Evolutionary conservation across 345 rosid genomes (phyloP).

Genomic region (Sonneratia caseolaris): DNA sequence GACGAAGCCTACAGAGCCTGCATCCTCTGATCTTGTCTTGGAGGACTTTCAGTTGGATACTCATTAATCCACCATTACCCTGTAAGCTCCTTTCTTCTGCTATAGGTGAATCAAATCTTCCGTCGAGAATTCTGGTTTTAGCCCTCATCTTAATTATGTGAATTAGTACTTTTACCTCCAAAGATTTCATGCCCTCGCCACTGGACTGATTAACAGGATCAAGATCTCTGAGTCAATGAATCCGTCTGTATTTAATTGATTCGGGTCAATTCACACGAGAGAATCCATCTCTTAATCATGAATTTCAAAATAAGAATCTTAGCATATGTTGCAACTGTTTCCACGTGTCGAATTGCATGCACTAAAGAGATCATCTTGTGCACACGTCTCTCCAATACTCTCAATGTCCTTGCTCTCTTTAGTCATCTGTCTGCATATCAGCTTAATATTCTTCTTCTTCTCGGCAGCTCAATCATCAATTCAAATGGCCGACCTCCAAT

Average conservation of each 20-base stretch:
- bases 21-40: background rate
- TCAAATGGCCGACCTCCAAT: slow-evolving; percentile 1
- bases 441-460: background rate
- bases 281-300: too few species aligned
- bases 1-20: too few species aligned
- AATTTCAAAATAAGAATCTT: background rate
- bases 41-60: too few species aligned
- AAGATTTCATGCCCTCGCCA: too few species aligned
- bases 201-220: too few species aligned
- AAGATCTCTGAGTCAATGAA: too few species aligned
- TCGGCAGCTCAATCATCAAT: background rate
- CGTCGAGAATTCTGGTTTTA: too few species aligned
- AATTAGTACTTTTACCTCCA: too few species aligned
- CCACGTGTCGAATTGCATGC: background rate
- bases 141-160: too few species aligned
- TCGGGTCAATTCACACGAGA: too few species aligned
- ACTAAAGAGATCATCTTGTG: background rate
- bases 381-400: background rate
- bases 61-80: background rate
- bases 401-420: background rate
- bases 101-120: too few species aligned
- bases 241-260: too few species aligned
- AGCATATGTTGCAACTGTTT: background rate
- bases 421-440: background rate
- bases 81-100: background rate